A percentile compares a stretch with the other conserved stretches of the same genome.
Evolutionary conservation across 306 rosid genomes (phyloP).

Genomic region (Gynostemma pentaphyllum): DNA sequence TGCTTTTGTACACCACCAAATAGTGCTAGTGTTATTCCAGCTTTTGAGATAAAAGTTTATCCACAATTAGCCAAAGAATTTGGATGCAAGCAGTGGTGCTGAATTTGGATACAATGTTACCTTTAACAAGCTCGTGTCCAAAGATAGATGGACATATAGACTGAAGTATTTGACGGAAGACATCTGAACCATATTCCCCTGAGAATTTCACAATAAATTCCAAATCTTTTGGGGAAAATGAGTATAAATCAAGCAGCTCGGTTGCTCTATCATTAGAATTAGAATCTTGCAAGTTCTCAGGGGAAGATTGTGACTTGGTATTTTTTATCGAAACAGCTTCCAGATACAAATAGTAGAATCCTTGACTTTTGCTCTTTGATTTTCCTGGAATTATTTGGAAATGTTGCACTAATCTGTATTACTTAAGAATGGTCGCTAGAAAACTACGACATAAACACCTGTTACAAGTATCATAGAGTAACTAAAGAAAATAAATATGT

Average conservation of each 20-base stretch:
- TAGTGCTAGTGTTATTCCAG: constrained; percentile 76
- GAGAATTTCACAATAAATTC: constrained; percentile 73
- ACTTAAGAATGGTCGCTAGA: not conserved
- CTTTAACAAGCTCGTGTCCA: constrained; percentile 98
- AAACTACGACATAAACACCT: constrained; percentile 3
- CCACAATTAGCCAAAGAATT: constrained; percentile 1
- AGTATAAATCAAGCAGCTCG: constrained; percentile 56
- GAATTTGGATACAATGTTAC: constrained; percentile 21
- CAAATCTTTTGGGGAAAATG: constrained; percentile 80
- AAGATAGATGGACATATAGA: constrained; percentile 92
- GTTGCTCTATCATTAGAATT: constrained; percentile 47
- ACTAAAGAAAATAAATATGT: not conserved
- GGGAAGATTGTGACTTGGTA: constrained; percentile 56
- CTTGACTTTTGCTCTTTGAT: constrained; percentile 72
- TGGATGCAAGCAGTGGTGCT: not conserved
- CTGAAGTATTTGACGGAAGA: constrained; percentile 79
- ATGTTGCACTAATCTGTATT: not conserved
- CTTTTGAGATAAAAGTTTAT: constrained; percentile 27
- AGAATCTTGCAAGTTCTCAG: constrained; percentile 49
- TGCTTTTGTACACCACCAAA: constrained; percentile 86
- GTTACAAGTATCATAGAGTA: not conserved
- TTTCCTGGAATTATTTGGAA: constrained; percentile 44
- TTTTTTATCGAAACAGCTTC: constrained; percentile 81
- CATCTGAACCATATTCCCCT: constrained; percentile 63
- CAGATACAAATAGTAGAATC: constrained; percentile 82